phyloP scores from a whole-genome alignment of 495 filamentous ascomycete species.

The Penicillium mononematosum region DNA sequence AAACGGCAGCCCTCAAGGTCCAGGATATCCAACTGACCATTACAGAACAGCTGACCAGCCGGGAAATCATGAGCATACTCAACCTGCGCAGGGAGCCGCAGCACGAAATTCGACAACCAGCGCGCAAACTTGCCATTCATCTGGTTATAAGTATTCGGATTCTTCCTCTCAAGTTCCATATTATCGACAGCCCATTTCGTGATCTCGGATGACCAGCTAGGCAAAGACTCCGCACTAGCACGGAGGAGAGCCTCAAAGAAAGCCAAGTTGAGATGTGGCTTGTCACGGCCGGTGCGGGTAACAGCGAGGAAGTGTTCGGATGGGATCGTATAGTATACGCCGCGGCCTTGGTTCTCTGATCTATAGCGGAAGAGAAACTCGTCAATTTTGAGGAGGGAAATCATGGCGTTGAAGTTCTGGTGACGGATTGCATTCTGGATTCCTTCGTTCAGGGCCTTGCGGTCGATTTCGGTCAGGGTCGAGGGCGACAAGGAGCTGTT shows the following conservation, averaged over 20 bases:
- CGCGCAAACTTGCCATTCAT: conserved; percentile 25
- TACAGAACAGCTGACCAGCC: conserved; percentile 25
- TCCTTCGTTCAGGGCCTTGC: conserved; percentile 35
- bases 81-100: conserved; percentile 29
- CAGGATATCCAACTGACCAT: conserved; percentile 28
- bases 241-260: conserved; percentile 40
- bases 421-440: conserved; percentile 34
- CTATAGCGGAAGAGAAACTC: conserved; percentile 33
- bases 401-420: conserved; percentile 31
- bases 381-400: conserved; percentile 42
- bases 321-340: conserved; percentile 27
- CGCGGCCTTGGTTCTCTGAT: background rate
- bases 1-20: conserved; percentile 27
- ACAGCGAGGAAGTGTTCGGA: conserved; percentile 33
- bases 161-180: conserved; percentile 1
- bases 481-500: background rate
- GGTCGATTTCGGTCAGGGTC: conserved; percentile 19
- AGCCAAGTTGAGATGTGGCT: conserved; percentile 19
- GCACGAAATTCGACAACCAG: conserved; percentile 41
- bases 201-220: conserved; percentile 33
- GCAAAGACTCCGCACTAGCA: conserved; percentile 43
- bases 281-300: conserved; percentile 22
- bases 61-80: conserved; percentile 18
- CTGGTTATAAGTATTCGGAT: conserved; percentile 1
- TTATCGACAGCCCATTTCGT: conserved; percentile 39